Evolutionary conservation across 2,329 filamentous ascomycete species (phyloP).

Genomic region (Diaporthe sp.): DNA sequence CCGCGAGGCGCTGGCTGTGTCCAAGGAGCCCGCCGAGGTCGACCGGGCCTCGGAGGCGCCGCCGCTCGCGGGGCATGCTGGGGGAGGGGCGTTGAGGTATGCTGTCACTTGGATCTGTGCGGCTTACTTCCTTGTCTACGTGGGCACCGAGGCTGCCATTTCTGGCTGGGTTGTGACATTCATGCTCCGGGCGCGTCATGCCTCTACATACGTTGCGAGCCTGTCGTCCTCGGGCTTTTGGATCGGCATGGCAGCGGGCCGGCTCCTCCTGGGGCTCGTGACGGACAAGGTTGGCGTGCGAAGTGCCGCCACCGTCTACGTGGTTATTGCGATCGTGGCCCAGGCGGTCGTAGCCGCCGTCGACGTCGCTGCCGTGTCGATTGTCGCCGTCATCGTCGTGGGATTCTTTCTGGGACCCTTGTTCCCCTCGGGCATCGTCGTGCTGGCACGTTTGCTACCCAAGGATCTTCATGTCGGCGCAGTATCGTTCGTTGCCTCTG

Average conservation of each 20-base stretch:
- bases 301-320: constrained; percentile 47
- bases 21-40: neutral
- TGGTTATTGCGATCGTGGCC: constrained; percentile 43
- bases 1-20: constrained; percentile 40
- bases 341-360: constrained; percentile 44
- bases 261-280: constrained; percentile 51
- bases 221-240: constrained; percentile 60
- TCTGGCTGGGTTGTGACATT: constrained; percentile 63
- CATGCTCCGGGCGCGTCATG: constrained; percentile 57
- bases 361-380: constrained; percentile 45
- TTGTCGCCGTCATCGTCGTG: constrained; percentile 50
- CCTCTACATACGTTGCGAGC: constrained; percentile 53
- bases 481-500: constrained; percentile 59
- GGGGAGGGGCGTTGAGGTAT: constrained; percentile 50
- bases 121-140: constrained; percentile 58
- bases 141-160: constrained; percentile 60
- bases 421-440: constrained; percentile 58
- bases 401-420: constrained; percentile 58
- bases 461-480: constrained; percentile 56
- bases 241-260: constrained; percentile 58
- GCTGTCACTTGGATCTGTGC: constrained; percentile 58
- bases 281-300: constrained; percentile 51
- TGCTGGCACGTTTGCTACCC: constrained; percentile 54
- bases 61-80: neutral
- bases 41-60: neutral